These are phyloP conservation scores for Blepharisma japonicum DNA, from an alignment of 73 alveolate genomes.

Conservation along the genomic window DNA sequence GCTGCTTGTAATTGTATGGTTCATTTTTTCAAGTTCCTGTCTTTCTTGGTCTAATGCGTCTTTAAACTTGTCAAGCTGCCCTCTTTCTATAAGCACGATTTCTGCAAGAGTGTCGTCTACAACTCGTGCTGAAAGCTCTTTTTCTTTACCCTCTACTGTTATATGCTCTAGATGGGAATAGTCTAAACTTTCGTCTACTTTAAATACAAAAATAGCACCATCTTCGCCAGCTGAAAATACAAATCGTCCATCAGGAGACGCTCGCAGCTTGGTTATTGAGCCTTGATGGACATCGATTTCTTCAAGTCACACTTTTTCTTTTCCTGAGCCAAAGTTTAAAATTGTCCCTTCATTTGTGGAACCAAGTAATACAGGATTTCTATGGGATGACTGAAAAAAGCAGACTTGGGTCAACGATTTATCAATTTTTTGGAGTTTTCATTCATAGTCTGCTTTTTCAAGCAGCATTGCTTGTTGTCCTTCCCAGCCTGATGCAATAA, in stretches of 20 bases:
- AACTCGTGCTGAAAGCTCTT: conserved; percentile 43
- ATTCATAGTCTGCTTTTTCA: not conserved
- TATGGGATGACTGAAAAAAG: conserved; percentile 49
- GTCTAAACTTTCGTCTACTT: conserved; percentile 58
- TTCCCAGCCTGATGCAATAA: not conserved
- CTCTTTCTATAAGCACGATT: conserved; percentile 69
- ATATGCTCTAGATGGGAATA: conserved; percentile 34
- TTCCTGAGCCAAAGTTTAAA: conserved; percentile 39
- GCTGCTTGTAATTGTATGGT: conserved; percentile 60
- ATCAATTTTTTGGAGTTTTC: not conserved
- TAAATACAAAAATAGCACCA: conserved; percentile 69
- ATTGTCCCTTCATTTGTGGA: conserved; percentile 64
- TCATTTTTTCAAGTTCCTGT: conserved; percentile 64
- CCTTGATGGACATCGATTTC: conserved; percentile 72
- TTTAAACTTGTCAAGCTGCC: conserved; percentile 70
- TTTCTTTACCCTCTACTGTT: conserved; percentile 39
- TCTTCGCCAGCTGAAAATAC: conserved; percentile 83
- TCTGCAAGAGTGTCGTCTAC: conserved; percentile 84
- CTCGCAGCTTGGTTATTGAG: conserved; percentile 63
- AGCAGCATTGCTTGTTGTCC: not conserved
- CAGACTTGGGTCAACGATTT: conserved; percentile 32
- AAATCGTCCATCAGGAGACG: conserved; percentile 80
- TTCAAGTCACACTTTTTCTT: conserved; percentile 37
- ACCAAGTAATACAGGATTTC: conserved; percentile 44
- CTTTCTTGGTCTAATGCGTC: conserved; percentile 58